A percentile compares a stretch with the other conserved stretches of the same genome.
Conservation (phyloP, 768 basidiomycete species). For the Serpula lacrymans region DNA sequence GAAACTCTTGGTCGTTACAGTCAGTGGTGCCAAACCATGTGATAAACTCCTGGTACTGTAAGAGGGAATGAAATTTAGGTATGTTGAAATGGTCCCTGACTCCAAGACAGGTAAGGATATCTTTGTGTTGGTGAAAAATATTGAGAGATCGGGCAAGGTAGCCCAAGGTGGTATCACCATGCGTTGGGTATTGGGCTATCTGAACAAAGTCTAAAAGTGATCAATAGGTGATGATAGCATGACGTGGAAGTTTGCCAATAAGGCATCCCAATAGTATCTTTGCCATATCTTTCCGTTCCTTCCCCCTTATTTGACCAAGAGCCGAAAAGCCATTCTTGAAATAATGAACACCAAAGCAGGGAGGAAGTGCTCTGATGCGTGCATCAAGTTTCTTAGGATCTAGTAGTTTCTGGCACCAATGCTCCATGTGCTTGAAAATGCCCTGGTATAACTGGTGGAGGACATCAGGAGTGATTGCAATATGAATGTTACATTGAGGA, state of each 20-base stretch:
- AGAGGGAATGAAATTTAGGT: slow-evolving; percentile 31
- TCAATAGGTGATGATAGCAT: slow-evolving; percentile 19
- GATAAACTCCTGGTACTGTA: slow-evolving; percentile 27
- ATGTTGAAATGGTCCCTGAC: slow-evolving; percentile 32
- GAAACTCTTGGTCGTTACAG: slow-evolving; percentile 26
- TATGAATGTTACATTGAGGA: slow-evolving; percentile 38
- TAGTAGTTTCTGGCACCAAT: slow-evolving; percentile 26
- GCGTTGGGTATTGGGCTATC: slow-evolving; percentile 6
- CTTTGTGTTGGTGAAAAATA: slow-evolving; percentile 25
- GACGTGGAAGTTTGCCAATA: slow-evolving; percentile 13
- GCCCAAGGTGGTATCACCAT: slow-evolving; percentile 2
- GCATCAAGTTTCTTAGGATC: slow-evolving; percentile 12
- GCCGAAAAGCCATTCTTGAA: slow-evolving; percentile 43
- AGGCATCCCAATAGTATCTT: slow-evolving; percentile 31
- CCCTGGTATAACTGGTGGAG: slow-evolving; percentile 50
- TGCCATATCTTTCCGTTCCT: slow-evolving; percentile 37
- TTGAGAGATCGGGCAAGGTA: slow-evolving; percentile 9
- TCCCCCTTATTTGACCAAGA: slow-evolving; percentile 41
- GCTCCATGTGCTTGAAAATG: slow-evolving; percentile 39
- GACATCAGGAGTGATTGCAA: slow-evolving; percentile 35
- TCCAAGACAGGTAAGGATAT: slow-evolving; percentile 25
- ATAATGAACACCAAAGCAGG: slow-evolving; percentile 15
- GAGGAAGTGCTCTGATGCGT: slow-evolving; percentile 11
- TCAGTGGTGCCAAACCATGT: slow-evolving; percentile 25
- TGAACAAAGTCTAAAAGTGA: slow-evolving; percentile 21